phyloP scores from a whole-genome alignment of 2,329 filamentous ascomycete species.

The Pestalotiopsis sp. region DNA sequence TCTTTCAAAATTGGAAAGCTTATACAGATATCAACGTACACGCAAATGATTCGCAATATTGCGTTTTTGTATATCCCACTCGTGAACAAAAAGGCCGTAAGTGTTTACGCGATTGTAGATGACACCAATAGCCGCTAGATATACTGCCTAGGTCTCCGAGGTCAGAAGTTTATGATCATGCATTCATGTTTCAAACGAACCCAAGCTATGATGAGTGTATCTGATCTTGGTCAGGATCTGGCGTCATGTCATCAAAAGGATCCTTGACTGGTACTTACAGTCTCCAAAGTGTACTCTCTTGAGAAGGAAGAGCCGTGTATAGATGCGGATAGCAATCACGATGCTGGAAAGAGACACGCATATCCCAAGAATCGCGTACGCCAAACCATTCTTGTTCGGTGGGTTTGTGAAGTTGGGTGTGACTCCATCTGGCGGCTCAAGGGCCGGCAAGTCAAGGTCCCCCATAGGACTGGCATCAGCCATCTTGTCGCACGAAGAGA shows the following conservation, averaged over 20 bases:
- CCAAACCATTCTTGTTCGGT: not conserved
- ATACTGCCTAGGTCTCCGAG: not conserved
- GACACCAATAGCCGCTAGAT: not conserved
- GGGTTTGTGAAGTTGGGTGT: not conserved
- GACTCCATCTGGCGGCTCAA: not conserved
- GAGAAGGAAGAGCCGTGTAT: not conserved
- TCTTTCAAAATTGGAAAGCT: not conserved
- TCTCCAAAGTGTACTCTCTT: not conserved
- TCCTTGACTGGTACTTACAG: not conserved
- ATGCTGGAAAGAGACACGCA: not conserved
- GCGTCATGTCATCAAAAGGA: too few relatives aligned
- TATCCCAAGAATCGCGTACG: not conserved
- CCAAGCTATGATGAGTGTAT: not conserved
- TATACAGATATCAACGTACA: not conserved
- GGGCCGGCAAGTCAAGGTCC: not conserved
- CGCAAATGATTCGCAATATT: not conserved
- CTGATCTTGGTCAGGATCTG: not conserved
- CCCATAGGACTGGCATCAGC: too few relatives aligned
- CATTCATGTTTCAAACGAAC: not conserved
- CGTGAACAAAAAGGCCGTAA: conserved; percentile 11
- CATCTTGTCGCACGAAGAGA: too few relatives aligned
- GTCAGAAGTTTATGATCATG: not conserved
- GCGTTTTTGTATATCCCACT: conserved; percentile 14
- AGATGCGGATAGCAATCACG: not conserved
- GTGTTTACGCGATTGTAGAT: not conserved